Base-by-base conservation (phyloP, 2,329 filamentous ascomycete species). In the Diplodia intermedia region DNA sequence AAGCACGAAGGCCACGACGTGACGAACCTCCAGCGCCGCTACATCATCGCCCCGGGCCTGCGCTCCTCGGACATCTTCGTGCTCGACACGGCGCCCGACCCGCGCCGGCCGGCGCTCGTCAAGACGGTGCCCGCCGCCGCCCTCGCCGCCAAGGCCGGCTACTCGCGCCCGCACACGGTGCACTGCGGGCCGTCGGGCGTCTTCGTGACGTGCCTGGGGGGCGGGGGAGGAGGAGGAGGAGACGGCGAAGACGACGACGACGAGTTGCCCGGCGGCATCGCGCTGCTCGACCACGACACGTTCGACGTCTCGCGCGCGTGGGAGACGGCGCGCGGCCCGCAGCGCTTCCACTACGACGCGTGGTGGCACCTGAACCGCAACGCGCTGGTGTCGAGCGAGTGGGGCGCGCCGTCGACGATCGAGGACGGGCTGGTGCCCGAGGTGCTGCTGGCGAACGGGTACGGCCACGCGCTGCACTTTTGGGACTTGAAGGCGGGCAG, bases 331-430 rank as follows among this genome's bases (percentile, higher is more conserved):
- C 54, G 54, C 31, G 54, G 54, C n/a, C 54, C 54, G n/a, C 54
- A 56, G 54, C 54, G 11, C 54, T 40, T 56, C 33, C 54, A 56
- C 33, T 56, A 56, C 33, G 54, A 56, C 54, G 54, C 54, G n/a
- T 56, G 54, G 54, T 56, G 54, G 54, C 54, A 56, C 33, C 54
- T 56, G 33, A 40, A 40, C 54, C 33, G 54, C 54, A 56, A 56
- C 54, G n/a, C 54, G 54, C 54, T 56, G 2, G n/a, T 56, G 15
- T 56, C 54, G 54, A 56, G 54, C 54, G 54, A 56, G 33, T 56
- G 54, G 54, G 54, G 54, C 54, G 20, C 15, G 18, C 31, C 33
- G 54, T 20, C 54, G 5, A 26, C 26, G 31, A 23, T 56, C 54
- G 54, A 56, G 54, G 11, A 4, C 7, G 54, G 54, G 8, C n/a